Conservation (phyloP, 2,329 filamentous ascomycete genomes). For the Xylaria sp. region DNA sequence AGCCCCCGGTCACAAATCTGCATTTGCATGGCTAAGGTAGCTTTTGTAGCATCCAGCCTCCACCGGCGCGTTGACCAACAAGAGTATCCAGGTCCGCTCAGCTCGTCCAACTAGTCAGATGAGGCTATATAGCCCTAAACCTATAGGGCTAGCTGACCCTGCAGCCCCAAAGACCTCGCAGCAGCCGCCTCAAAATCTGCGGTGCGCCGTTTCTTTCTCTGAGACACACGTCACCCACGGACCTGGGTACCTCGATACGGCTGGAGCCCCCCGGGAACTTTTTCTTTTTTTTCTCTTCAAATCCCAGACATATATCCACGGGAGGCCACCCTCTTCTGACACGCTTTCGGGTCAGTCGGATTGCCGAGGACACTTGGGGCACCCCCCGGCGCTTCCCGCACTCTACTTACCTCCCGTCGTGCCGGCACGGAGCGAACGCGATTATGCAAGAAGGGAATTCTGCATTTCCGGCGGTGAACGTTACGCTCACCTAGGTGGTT, state of each 20-base stretch:
- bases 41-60: slow-evolving; percentile 23
- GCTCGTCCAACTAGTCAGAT: slow-evolving; percentile 34
- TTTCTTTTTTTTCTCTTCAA: slow-evolving; percentile 12
- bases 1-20: slow-evolving; percentile 9
- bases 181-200: slow-evolving; percentile 9
- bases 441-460: slow-evolving; percentile 14
- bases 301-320: slow-evolving; percentile 2
- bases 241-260: slow-evolving; percentile 18
- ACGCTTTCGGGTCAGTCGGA: slow-evolving; percentile 13
- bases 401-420: not conserved
- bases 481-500: slow-evolving; percentile 15
- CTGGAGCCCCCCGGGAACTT: not conserved
- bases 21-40: slow-evolving; percentile 14
- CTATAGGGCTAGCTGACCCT: slow-evolving; percentile 37
- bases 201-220: too few species aligned
- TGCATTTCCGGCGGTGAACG: slow-evolving; percentile 16
- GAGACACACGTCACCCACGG: not conserved
- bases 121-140: slow-evolving; percentile 32
- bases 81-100: slow-evolving; percentile 22
- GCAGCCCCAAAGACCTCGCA: slow-evolving; percentile 10
- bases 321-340: slow-evolving; percentile 27
- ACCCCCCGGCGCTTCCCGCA: not conserved
- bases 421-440: not conserved
- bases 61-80: slow-evolving; percentile 18
- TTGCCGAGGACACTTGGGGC: not conserved